Evolutionary conservation across 2,329 filamentous ascomycete species (phyloP).

Genomic region (Microcyclospora pomicola): DNA sequence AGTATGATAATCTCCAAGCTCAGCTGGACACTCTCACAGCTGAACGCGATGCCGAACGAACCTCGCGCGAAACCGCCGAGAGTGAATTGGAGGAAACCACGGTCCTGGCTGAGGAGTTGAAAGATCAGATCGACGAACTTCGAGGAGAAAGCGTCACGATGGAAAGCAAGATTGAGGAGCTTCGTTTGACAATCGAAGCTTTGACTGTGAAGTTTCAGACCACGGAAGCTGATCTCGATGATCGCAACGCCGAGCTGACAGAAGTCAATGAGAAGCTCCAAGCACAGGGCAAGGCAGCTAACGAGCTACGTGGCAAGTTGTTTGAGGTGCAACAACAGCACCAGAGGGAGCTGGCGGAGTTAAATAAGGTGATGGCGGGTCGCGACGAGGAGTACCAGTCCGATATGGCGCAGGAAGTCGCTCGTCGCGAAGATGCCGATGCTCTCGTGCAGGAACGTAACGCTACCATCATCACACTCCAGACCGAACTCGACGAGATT

Average conservation of each 20-base stretch:
- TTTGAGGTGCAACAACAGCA: slow-evolving; percentile 33
- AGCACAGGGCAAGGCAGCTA: slow-evolving; percentile 31
- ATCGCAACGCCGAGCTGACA: slow-evolving; percentile 27
- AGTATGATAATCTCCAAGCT: slow-evolving; percentile 21
- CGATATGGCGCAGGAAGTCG: slow-evolving; percentile 26
- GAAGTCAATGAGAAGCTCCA: slow-evolving; percentile 28
- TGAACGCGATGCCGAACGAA: slow-evolving; percentile 22
- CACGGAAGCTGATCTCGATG: slow-evolving; percentile 30
- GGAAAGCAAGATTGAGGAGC: slow-evolving; percentile 22
- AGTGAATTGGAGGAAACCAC: slow-evolving; percentile 25
- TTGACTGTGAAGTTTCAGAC: slow-evolving; percentile 31
- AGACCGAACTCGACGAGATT: slow-evolving; percentile 22
- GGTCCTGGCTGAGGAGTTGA: slow-evolving; percentile 25
- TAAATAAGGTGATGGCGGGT: slow-evolving; percentile 25
- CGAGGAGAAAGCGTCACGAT: slow-evolving; percentile 20
- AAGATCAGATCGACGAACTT: slow-evolving; percentile 21
- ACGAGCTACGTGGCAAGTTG: slow-evolving; percentile 34
- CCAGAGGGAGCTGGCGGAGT: slow-evolving; percentile 24
- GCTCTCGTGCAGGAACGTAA: slow-evolving; percentile 22
- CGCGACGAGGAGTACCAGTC: slow-evolving; percentile 26
- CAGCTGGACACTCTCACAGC: slow-evolving; percentile 23
- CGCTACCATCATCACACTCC: slow-evolving; percentile 22
- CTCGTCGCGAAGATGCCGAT: slow-evolving; percentile 26
- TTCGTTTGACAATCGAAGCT: slow-evolving; percentile 25
- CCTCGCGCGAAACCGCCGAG: slow-evolving; percentile 22